Conservation (phyloP, 2,329 filamentous ascomycete genomes). For the Annulohypoxylon truncatum region DNA sequence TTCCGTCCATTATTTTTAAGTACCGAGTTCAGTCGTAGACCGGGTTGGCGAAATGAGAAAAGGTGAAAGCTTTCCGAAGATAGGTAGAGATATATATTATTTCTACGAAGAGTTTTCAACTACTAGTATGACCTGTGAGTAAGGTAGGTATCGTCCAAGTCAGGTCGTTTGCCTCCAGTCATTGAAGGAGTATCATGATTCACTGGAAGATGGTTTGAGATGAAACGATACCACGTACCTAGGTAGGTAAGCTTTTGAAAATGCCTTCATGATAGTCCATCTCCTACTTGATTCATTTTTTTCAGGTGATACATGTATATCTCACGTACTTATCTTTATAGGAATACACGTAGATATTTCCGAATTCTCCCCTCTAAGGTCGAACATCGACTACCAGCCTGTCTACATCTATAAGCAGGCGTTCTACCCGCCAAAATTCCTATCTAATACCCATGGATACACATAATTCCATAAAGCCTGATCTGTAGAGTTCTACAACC, state of each 20-base stretch:
- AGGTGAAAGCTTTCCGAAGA: background rate
- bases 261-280: no score
- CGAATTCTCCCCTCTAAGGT: constrained; percentile 14
- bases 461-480: background rate
- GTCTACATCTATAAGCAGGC: background rate
- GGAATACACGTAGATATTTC: background rate
- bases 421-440: background rate
- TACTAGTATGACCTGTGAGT: background rate
- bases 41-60: background rate
- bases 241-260: background rate
- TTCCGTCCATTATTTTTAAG: no score
- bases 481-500: constrained; percentile 11
- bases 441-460: background rate
- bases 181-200: background rate
- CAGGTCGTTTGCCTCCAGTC: background rate
- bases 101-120: background rate
- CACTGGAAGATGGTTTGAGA: background rate
- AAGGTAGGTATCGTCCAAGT: background rate
- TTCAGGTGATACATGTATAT: background rate
- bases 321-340: background rate
- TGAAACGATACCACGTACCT: background rate
- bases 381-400: background rate
- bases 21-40: no score
- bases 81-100: background rate
- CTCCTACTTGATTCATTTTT: no score